Percentiles rank a stretch among this genome's conserved stretches.
Conservation (phyloP, 805 yeast genomes). For the Wickerhamiella dianesei region DNA sequence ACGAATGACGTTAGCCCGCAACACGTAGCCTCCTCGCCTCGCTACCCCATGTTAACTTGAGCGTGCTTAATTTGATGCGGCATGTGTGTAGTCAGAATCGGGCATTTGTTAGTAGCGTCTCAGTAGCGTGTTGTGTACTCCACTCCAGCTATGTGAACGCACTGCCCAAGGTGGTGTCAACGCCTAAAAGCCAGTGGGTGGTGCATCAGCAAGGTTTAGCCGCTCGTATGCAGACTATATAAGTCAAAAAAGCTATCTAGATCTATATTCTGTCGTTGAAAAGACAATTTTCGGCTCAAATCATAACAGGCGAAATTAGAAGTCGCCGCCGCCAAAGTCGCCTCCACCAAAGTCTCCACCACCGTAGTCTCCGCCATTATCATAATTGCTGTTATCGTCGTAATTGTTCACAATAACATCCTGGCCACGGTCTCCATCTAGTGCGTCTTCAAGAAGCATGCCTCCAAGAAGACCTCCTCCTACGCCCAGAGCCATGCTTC, state of each 20-base stretch:
- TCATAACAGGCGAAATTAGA: too few relatives aligned
- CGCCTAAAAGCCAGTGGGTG: too few relatives aligned
- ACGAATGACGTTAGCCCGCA: neutral
- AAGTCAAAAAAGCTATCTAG: too few relatives aligned
- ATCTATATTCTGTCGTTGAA: too few relatives aligned
- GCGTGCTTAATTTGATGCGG: neutral
- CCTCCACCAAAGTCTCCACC: conserved; percentile 17
- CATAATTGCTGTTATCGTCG: conserved; percentile 20
- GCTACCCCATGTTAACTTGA: neutral
- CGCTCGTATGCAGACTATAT: too few relatives aligned
- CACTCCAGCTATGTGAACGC: too few relatives aligned
- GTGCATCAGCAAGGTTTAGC: too few relatives aligned
- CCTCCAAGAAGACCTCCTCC: conserved; percentile 24
- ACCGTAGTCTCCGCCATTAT: conserved; percentile 12
- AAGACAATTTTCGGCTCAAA: too few relatives aligned
- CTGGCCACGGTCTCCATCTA: conserved; percentile 9
- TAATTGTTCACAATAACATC: conserved; percentile 28
- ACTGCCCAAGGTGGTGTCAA: too few relatives aligned
- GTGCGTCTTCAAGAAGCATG: conserved; percentile 19
- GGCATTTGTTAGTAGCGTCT: too few relatives aligned
- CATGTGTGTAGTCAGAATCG: too few relatives aligned
- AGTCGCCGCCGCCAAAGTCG: conserved; percentile 22
- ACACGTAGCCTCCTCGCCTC: neutral
- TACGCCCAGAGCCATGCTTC: conserved; percentile 29
- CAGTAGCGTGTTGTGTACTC: too few relatives aligned